These are phyloP conservation scores for Aureobasidium namibiae DNA, from an alignment of 2,329 filamentous ascomycete genomes.

Conservation along the genomic window DNA sequence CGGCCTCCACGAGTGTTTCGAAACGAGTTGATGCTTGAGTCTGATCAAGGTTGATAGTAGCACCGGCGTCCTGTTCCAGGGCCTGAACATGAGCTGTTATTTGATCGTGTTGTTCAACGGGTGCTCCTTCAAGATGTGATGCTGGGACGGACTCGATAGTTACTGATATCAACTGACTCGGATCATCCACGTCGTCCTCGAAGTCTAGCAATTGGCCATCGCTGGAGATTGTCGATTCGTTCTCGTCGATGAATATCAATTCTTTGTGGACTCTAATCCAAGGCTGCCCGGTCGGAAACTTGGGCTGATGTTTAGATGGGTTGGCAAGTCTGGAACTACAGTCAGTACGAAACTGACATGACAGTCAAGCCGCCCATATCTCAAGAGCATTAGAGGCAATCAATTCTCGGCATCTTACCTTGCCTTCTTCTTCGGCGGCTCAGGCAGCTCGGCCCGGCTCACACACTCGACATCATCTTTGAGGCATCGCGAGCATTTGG, in stretches of 20 bases:
- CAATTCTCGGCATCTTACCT: neutral
- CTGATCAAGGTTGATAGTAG: neutral
- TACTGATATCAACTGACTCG: neutral
- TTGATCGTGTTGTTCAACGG: neutral
- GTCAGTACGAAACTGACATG: neutral
- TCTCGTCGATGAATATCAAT: neutral
- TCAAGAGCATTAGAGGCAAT: neutral
- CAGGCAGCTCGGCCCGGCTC: neutral
- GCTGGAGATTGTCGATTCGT: neutral
- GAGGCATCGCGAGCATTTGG: neutral
- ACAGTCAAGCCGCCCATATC: no score
- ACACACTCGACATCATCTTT: neutral
- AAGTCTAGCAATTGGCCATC: neutral
- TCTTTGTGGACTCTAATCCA: neutral
- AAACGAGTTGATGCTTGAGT: neutral
- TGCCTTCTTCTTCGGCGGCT: conserved; percentile 6
- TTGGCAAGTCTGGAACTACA: neutral
- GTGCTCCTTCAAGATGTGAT: neutral
- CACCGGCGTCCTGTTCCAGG: no score
- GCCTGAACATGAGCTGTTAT: no score
- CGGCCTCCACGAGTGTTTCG: neutral
- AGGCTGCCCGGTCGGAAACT: neutral
- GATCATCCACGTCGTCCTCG: neutral
- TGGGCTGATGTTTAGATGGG: neutral
- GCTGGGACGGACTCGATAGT: neutral